Evolutionary conservation across 305 asterid species (phyloP).

Genomic region (Petunia hybrid): DNA sequence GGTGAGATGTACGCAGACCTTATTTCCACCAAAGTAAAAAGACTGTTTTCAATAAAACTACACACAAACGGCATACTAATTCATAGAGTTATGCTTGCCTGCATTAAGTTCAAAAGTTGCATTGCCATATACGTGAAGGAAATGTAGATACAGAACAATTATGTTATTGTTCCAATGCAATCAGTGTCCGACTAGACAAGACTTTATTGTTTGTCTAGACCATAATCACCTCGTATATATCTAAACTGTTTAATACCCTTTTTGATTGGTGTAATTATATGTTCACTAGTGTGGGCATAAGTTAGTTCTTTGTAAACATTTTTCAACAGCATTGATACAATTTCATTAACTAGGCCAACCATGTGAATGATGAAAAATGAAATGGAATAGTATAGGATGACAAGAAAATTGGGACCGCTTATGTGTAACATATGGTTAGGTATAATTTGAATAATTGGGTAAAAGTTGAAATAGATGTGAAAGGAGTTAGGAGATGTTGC

Average conservation of each 20-base stretch:
- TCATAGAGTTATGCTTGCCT: background rate
- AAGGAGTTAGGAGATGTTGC: background rate
- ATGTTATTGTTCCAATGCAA: background rate
- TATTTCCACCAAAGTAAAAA: too few relatives aligned
- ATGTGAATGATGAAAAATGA: background rate
- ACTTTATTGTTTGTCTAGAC: background rate
- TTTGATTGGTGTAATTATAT: background rate
- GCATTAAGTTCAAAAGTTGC: background rate
- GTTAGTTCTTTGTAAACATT: slow-evolving; percentile 22
- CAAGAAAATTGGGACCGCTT: slow-evolving; percentile 20
- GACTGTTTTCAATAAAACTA: background rate
- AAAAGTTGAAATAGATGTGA: slow-evolving; percentile 1
- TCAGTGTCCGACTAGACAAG: background rate
- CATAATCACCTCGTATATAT: background rate
- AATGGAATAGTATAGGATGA: background rate
- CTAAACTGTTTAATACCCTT: background rate
- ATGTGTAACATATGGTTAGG: background rate
- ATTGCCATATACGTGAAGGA: background rate
- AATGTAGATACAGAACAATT: background rate
- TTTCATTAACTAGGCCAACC: background rate
- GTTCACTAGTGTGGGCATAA: background rate
- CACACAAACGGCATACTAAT: background rate
- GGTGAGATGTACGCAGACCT: too few relatives aligned
- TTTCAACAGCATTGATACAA: slow-evolving; percentile 1
- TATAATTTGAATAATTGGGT: slow-evolving; percentile 25